Conservation (phyloP, 352 stramenopile species). For the Pythium plurisporium region DNA sequence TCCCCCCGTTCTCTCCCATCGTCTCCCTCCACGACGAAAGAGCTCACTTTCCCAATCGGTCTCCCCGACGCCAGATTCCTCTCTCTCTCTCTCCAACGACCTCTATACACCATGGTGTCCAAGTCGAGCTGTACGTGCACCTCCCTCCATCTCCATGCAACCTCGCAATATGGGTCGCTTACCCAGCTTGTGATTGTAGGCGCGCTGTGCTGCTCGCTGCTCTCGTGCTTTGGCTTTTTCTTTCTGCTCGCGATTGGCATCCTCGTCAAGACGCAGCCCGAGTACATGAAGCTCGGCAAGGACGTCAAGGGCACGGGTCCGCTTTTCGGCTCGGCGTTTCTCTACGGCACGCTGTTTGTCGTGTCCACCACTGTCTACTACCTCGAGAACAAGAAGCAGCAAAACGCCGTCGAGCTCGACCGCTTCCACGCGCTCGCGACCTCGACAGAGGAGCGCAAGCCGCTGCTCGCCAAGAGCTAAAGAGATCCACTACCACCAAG, state of each 20-base stretch:
- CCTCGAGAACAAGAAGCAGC: constrained; percentile 57
- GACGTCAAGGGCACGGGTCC: constrained; percentile 52
- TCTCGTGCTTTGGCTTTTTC: constrained; percentile 70
- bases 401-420: constrained; percentile 10
- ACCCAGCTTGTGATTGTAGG: too few species aligned
- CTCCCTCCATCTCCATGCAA: neutral
- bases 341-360: constrained; percentile 72
- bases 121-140: constrained; percentile 21
- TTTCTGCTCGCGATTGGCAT: constrained; percentile 67
- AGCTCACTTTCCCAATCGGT: neutral
- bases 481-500: neutral
- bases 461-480: constrained; percentile 49
- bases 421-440: constrained; percentile 43
- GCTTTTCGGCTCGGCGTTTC: constrained; percentile 62
- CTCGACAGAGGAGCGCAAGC: constrained; percentile 55
- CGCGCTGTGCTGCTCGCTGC: constrained; percentile 68
- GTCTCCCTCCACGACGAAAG: too few species aligned
- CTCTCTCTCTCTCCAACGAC: neutral
- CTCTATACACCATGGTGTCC: constrained; percentile 21
- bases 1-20: too few species aligned
- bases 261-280: constrained; percentile 67
- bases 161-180: too few species aligned
- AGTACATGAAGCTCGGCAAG: constrained; percentile 85
- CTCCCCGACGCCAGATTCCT: neutral
- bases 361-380: constrained; percentile 66